These are phyloP conservation scores for Penicillium nucicola DNA, from an alignment of 495 filamentous ascomycete species.

Conservation along the genomic window DNA sequence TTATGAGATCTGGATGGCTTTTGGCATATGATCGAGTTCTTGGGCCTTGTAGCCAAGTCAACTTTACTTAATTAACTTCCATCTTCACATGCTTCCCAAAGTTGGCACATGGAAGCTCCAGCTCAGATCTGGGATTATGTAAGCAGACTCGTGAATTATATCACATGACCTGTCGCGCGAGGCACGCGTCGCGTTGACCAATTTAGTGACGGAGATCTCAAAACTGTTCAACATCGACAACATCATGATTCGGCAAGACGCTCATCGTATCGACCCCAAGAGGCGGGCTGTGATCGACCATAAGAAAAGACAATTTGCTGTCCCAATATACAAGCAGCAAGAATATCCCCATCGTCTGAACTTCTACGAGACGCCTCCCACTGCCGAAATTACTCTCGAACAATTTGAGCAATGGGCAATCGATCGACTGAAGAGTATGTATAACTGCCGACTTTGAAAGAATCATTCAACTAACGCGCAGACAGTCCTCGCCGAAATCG, in stretches of 20 bases:
- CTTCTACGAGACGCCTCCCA: constrained; percentile 86
- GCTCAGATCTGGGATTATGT: not conserved
- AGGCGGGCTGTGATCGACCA: constrained; percentile 68
- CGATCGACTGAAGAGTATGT: constrained; percentile 72
- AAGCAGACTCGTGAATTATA: not conserved
- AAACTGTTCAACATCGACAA: not conserved
- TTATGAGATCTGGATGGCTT: no score
- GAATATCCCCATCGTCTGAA: constrained; percentile 85
- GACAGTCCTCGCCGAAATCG: constrained; percentile 87
- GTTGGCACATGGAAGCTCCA: not conserved
- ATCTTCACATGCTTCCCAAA: no score
- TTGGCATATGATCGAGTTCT: no score
- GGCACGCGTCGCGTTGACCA: constrained; percentile 23
- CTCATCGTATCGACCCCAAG: constrained; percentile 76
- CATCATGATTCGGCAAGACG: constrained; percentile 71
- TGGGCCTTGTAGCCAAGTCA: no score
- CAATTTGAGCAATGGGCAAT: constrained; percentile 99
- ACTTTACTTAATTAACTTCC: no score
- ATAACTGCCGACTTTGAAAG: not conserved
- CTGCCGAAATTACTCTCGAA: constrained; percentile 92
- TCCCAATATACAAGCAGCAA: constrained; percentile 64
- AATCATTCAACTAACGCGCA: constrained; percentile 7
- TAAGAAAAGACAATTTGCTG: constrained; percentile 84
- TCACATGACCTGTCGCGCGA: constrained; percentile 14
- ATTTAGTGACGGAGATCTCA: constrained; percentile 13